Evolutionary conservation across 108 stramenopile species (phyloP).

Genomic region (Nitzschia sp.): DNA sequence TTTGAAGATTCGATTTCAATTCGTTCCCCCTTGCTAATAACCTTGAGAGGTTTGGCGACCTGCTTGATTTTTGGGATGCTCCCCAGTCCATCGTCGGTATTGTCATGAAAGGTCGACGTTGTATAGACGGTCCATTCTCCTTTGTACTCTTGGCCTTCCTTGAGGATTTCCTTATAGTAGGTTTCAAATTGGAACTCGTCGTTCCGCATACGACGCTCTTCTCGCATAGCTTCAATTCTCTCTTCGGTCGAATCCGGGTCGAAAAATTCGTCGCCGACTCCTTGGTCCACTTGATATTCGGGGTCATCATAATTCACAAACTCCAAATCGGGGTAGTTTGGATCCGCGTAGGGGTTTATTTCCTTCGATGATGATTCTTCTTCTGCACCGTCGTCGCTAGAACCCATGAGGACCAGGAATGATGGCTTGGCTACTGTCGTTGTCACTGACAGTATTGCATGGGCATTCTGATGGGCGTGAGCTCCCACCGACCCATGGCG

Average conservation of each 20-base stretch:
- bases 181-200: constrained; percentile 92
- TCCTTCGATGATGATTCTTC: not conserved
- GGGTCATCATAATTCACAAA: constrained; percentile 87
- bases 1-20: constrained; percentile 29
- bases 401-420: not conserved
- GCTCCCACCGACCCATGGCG: too few species aligned
- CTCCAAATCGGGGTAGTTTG: constrained; percentile 83
- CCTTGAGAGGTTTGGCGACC: constrained; percentile 53
- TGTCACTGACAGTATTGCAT: too few species aligned
- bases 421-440: not conserved
- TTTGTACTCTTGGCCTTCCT: constrained; percentile 58
- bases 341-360: constrained; percentile 56
- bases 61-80: constrained; percentile 17
- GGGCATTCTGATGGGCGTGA: too few species aligned
- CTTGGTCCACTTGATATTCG: constrained; percentile 67
- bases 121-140: constrained; percentile 89
- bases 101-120: constrained; percentile 66
- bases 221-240: constrained; percentile 85
- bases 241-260: constrained; percentile 45
- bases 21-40: constrained; percentile 57
- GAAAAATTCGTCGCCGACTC: constrained; percentile 57
- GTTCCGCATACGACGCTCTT: constrained; percentile 72
- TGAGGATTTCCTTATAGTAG: constrained; percentile 61
- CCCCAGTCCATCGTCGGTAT: constrained; percentile 14
- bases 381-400: not conserved